Base-by-base conservation (phyloP, 768 basidiomycete species). In the Leccinellum rugosiceps region DNA sequence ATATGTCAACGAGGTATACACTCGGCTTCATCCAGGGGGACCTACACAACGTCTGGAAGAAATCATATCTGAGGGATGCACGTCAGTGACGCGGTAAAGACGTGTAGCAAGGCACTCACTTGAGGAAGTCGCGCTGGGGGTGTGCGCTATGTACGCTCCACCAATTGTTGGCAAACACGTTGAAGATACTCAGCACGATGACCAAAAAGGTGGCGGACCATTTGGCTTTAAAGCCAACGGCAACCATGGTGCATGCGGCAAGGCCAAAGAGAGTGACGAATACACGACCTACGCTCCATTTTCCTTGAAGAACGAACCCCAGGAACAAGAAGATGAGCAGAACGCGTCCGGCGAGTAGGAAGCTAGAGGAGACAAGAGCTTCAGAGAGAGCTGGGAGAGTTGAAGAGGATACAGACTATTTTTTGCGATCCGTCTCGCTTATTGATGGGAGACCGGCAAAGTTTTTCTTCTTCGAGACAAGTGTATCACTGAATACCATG, bases 261-360 rank as follows among this genome's bases (percentile, higher is more conserved):
- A 99, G 81, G 55, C 97, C 97, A 58, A 98, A 74, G 58, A 98
- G 78, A 21, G 93, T 94, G 52, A 98, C 88, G 57, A 98, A 77
- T 4, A 94, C 81, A 59, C 96, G 90, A 17, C 81, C 82, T 65
- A 98, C 78, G 64, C 82, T 89, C 94, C 96, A 98, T 71, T 84
- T 77, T 32, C 96, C 96, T 71, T 97, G 93, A 63, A 98, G 74
- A 61, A 98, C 88, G 80, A 98, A 98, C 1, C 97, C 97, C 62
- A 99, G 80, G 87, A 99, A 99, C 48, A 99, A 85, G 88, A 99
- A 98, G 71, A 99, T 97, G 67, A 98, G 86, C 58, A 99, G 85
- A 58, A 98, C 87, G 59, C 97, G 94, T 53, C 97, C 97, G 1
- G 95, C 90, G 52, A 99, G 88, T 65, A 98, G 88, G 87, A 97